These are phyloP conservation scores for Thinopyrum elongatum DNA, from an alignment of 176 grass and related monocot species.

Conservation along the genomic window DNA sequence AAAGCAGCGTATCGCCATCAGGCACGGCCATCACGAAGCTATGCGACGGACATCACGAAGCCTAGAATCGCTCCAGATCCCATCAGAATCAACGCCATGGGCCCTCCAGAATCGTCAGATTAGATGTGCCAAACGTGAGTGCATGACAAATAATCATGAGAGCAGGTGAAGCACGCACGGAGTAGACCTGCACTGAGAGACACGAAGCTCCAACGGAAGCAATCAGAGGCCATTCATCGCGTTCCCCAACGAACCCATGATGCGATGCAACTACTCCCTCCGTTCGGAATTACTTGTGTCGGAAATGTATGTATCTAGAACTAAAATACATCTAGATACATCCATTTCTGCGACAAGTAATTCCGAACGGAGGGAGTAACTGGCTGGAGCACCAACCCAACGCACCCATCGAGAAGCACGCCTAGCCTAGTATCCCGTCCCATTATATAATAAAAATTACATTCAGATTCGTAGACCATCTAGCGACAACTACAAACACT, in stretches of 20 bases:
- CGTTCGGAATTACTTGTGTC: no score
- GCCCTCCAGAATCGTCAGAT: neutral
- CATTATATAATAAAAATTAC: no score
- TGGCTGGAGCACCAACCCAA: no score
- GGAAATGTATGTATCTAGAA: no score
- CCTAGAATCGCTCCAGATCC: neutral
- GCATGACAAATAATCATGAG: conserved; percentile 2
- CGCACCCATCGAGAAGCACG: no score
- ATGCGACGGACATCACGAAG: neutral
- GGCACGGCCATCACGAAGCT: neutral
- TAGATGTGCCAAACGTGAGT: neutral
- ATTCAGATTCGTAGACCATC: no score
- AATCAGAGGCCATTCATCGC: neutral
- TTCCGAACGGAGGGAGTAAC: no score
- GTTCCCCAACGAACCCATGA: neutral
- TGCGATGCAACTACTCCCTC: neutral
- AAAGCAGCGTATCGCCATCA: conserved; percentile 22
- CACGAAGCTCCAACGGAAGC: neutral
- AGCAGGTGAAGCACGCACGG: neutral
- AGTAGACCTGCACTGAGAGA: no score
- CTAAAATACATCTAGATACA: no score
- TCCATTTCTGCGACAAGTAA: no score
- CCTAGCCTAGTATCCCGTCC: no score
- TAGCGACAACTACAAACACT: no score
- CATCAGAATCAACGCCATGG: neutral